A percentile compares a stretch with the other conserved stretches of the same genome.
phyloP scores from a whole-genome alignment of 768 basidiomycete genomes.

The Xerocomellus amylosporus region DNA sequence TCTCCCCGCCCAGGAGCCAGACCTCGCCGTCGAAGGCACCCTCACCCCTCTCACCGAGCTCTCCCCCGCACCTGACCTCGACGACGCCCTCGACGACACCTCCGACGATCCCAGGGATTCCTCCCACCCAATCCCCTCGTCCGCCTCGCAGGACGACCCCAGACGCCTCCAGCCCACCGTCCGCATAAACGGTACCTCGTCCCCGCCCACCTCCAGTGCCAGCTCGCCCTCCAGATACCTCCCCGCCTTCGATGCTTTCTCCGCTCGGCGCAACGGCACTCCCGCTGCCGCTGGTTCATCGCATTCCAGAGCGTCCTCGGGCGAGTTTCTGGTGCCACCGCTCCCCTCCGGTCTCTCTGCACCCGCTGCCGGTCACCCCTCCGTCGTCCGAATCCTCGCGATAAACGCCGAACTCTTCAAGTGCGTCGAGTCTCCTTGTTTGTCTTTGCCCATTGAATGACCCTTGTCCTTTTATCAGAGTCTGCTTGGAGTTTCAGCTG shows the following conservation, averaged over 20 bases:
- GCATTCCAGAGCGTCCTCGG: conserved; percentile 28
- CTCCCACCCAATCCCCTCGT: conserved; percentile 10
- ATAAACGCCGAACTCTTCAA: conserved; percentile 68
- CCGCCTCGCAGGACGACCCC: conserved; percentile 17
- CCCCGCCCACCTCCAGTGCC: conserved; percentile 16
- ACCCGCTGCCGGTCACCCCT: conserved; percentile 2
- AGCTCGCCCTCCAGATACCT: conserved; percentile 24
- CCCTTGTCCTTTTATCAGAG: conserved; percentile 36
- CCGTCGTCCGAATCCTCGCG: conserved; percentile 56
- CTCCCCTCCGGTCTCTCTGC: conserved; percentile 25
- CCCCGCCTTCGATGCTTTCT: conserved; percentile 18
- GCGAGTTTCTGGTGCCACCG: conserved; percentile 30
- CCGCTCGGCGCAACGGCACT: conserved; percentile 22
- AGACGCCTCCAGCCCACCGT: conserved; percentile 18
- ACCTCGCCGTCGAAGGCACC: conserved; percentile 40
- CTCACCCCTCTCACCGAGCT: conserved; percentile 78
- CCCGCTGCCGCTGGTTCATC: conserved; percentile 20
- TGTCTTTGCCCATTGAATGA: conserved; percentile 4
- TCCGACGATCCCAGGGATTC: conserved; percentile 29
- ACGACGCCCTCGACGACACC: conserved; percentile 37
- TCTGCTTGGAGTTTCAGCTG: conserved; percentile 58
- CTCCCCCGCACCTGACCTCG: conserved; percentile 61
- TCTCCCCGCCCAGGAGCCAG: conserved; percentile 26
- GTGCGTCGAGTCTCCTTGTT: conserved; percentile 37
- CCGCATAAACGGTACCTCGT: conserved; percentile 24